phyloP scores from a whole-genome alignment of 352 stramenopile genomes.

The Pythium oligandrum region DNA sequence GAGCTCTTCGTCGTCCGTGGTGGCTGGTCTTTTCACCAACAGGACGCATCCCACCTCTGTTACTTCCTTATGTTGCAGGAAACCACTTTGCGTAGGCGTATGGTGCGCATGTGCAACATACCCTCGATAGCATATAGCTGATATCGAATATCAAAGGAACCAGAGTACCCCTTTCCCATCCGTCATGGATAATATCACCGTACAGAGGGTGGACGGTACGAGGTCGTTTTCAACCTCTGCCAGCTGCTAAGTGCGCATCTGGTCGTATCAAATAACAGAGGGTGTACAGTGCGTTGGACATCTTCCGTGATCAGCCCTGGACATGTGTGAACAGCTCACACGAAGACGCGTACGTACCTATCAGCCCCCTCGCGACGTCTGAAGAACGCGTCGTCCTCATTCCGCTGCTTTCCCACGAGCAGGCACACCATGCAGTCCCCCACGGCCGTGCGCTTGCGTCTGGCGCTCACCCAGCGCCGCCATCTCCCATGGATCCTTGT shows the following conservation, averaged over 20 bases:
- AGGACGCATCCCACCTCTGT: conserved; percentile 14
- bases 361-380: too few relatives aligned
- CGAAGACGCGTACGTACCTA: too few relatives aligned
- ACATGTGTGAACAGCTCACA: too few relatives aligned
- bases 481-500: conserved; percentile 56
- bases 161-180: not conserved
- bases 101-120: conserved; percentile 9
- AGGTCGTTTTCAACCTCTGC: not conserved
- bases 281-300: too few relatives aligned
- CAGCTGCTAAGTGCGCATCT: not conserved
- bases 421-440: conserved; percentile 42
- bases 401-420: too few relatives aligned
- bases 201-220: too few relatives aligned
- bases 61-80: conserved; percentile 19
- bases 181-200: too few relatives aligned
- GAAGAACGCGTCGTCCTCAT: not conserved
- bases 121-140: not conserved
- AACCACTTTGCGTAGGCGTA: not conserved
- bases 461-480: conserved; percentile 56
- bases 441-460: conserved; percentile 57
- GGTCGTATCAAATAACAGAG: not conserved
- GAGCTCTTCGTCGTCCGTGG: too few relatives aligned
- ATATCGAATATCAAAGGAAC: not conserved
- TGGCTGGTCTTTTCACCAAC: too few relatives aligned
- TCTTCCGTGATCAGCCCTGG: too few relatives aligned